A percentile compares a stretch with the other conserved stretches of the same genome.
Conservation (phyloP, 306 rosid genomes). For the Quercus berberidifolia region DNA sequence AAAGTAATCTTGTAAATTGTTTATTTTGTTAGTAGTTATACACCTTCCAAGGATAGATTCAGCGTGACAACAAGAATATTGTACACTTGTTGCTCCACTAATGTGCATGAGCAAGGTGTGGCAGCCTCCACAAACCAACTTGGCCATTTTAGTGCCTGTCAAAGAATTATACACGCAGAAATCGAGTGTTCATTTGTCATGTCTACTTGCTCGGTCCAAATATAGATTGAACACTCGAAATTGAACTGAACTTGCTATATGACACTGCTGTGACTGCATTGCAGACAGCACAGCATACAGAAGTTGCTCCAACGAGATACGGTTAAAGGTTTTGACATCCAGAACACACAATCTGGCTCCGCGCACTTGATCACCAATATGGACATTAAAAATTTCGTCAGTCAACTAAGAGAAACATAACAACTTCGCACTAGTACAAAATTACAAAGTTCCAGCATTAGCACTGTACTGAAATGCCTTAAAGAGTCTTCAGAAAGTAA, state of each 20-base stretch:
- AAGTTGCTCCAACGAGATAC: slow-evolving; percentile 92
- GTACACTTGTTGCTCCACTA: slow-evolving; percentile 90
- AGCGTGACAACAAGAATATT: slow-evolving; percentile 97
- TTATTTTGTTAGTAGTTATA: background rate
- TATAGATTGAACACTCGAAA: background rate
- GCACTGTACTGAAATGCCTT: background rate
- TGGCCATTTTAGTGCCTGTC: slow-evolving; percentile 98
- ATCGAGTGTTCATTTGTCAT: background rate
- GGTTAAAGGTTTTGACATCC: slow-evolving; percentile 89
- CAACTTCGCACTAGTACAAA: background rate
- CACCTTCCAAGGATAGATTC: slow-evolving; percentile 97
- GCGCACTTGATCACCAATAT: slow-evolving; percentile 50
- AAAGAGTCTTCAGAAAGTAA: too few species aligned
- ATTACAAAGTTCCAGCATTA: slow-evolving; percentile 3
- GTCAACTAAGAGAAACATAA: background rate
- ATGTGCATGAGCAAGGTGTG: slow-evolving; percentile 96
- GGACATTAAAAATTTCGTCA: background rate
- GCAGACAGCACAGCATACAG: slow-evolving; percentile 99
- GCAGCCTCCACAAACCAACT: slow-evolving; percentile 94
- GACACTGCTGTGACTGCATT: slow-evolving; percentile 96
- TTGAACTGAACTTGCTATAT: slow-evolving; percentile 11
- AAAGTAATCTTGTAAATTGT: background rate
- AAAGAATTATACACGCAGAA: background rate
- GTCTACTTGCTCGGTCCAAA: background rate
- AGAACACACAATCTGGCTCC: slow-evolving; percentile 95